These are phyloP conservation scores for Parvularia atlantis DNA, from an alignment of 78 protist genomes.

Conservation along the genomic window DNA sequence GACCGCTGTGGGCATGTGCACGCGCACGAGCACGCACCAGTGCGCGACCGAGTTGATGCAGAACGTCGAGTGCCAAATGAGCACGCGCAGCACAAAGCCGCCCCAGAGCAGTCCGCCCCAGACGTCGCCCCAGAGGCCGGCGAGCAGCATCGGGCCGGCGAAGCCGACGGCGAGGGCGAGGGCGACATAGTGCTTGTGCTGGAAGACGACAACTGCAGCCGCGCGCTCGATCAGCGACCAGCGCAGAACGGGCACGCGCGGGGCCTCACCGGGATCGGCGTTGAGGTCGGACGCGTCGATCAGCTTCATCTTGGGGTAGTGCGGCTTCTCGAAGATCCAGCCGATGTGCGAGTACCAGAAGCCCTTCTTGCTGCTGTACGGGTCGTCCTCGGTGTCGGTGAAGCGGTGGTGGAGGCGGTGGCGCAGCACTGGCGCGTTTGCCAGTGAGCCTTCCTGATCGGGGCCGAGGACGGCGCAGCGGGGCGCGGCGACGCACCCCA, in stretches of 20 bases:
- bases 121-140: background rate
- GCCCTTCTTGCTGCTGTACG: conserved; percentile 29
- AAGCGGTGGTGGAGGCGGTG: conserved; percentile 53
- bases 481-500: no score
- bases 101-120: conserved; percentile 18
- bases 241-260: background rate
- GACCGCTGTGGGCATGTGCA: no score
- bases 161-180: conserved; percentile 8
- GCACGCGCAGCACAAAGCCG: background rate
- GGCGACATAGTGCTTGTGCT: conserved; percentile 35
- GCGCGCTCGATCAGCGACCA: no score
- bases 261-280: background rate
- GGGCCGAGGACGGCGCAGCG: no score
- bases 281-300: conserved; percentile 24
- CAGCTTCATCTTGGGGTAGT: conserved; percentile 4
- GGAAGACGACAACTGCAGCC: conserved; percentile 14
- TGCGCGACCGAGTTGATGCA: conserved; percentile 55
- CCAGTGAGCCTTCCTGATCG: no score
- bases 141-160: conserved; percentile 5
- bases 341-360: conserved; percentile 43
- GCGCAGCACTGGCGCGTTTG: no score
- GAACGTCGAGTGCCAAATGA: conserved; percentile 46
- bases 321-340: conserved; percentile 45
- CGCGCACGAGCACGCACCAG: no score
- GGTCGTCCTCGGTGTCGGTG: conserved; percentile 45